Conservation (phyloP, 805 yeast genomes). For the Suhomyces vadensis region DNA sequence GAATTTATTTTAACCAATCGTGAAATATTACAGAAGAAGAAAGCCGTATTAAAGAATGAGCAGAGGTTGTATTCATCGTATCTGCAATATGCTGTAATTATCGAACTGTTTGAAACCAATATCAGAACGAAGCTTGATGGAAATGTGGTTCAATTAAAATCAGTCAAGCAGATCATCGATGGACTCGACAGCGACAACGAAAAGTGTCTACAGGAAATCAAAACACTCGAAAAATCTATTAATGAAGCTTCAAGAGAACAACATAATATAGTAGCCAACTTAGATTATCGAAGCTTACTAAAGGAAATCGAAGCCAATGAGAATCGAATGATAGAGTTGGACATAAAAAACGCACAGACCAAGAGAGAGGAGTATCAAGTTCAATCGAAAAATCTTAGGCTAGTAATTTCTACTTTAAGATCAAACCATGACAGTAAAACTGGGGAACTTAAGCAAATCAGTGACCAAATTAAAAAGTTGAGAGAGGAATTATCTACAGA, state of each 20-base stretch:
- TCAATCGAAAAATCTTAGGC: conserved; percentile 52
- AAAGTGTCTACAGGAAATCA: conserved; percentile 8
- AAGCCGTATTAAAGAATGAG: not conserved
- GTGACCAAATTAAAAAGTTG: conserved; percentile 62
- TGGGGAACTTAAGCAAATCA: conserved; percentile 85
- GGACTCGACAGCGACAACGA: not conserved
- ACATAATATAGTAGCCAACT: conserved; percentile 62
- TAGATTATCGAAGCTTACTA: conserved; percentile 54
- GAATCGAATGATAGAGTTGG: conserved; percentile 44
- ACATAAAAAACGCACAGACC: conserved; percentile 57
- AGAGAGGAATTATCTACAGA: conserved; percentile 66
- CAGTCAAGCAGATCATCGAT: conserved; percentile 13
- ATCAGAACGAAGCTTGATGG: conserved; percentile 24
- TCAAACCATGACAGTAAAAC: conserved; percentile 68
- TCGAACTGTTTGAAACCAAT: conserved; percentile 21
- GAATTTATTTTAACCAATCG: not conserved
- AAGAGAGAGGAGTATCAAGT: conserved; percentile 62
- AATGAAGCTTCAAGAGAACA: conserved; percentile 42
- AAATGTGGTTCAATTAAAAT: conserved; percentile 15
- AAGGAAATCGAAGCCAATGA: conserved; percentile 39
- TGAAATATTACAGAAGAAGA: not conserved
- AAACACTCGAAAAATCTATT: conserved; percentile 21
- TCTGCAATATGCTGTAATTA: conserved; percentile 1
- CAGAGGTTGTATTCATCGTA: not conserved
- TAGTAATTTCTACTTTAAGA: conserved; percentile 53